Evolutionary conservation across 176 grass and related monocot species (phyloP).

Genomic region (Phragmites australis): DNA sequence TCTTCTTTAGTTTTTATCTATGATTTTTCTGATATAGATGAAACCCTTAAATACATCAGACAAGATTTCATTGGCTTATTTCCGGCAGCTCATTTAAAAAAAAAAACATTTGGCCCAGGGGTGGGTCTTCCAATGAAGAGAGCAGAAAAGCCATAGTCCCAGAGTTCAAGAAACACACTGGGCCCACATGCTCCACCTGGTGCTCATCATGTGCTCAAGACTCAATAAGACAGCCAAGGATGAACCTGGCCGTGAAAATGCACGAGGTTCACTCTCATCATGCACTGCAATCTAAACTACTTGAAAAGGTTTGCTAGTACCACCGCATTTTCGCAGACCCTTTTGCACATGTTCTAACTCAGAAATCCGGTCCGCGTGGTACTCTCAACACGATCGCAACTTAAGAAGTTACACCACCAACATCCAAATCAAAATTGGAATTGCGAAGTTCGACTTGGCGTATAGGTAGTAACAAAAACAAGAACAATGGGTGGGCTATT

Average conservation of each 20-base stretch:
- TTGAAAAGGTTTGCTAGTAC: not conserved
- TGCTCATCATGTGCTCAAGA: not conserved
- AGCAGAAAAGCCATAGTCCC: not conserved
- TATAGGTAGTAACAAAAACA: not conserved
- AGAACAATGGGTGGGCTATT: not conserved
- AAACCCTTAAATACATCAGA: too few relatives aligned
- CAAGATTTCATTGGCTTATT: too few relatives aligned
- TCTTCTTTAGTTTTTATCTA: too few relatives aligned
- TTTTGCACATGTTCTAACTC: not conserved
- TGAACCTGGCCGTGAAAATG: conserved; percentile 22
- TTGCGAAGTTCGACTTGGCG: not conserved
- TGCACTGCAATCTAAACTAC: not conserved
- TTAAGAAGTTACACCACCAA: not conserved
- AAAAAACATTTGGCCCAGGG: too few relatives aligned
- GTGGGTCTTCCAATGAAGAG: not conserved
- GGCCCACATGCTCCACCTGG: conserved; percentile 12
- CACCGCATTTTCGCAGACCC: not conserved
- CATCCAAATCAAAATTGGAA: not conserved
- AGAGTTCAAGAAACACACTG: not conserved
- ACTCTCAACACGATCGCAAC: not conserved
- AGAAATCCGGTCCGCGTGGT: not conserved
- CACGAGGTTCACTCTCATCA: conserved; percentile 8
- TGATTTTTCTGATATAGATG: too few relatives aligned
- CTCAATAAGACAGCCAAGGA: too few relatives aligned
- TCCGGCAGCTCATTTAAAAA: too few relatives aligned